Evolutionary conservation across 306 rosid genomes (phyloP), one percentile per base, ranked within the genome.

Genomic region (Morella rubra): DNA sequence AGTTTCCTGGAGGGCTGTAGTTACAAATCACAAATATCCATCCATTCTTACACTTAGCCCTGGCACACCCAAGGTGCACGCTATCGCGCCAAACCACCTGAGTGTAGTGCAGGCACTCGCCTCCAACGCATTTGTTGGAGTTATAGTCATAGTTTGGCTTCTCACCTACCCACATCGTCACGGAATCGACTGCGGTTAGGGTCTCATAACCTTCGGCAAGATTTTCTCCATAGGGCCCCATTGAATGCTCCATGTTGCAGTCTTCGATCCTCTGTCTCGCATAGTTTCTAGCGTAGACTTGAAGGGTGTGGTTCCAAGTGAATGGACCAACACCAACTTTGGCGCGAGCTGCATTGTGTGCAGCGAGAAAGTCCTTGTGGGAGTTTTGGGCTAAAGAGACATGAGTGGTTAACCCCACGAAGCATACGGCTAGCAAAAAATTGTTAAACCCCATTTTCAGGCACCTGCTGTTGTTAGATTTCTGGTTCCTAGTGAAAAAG

Each of bases 221-320:
- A 51, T 89, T 89, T 59, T 89, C 86, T 0, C 90, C 89, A 4
- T 85, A 89, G 5, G 80, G 84, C 8, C 88, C 84, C 0, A 50
- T 45, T 0, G 93, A 86, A 49, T 85, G 89, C 14, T 66, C 81
- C 56, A 85, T 5, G 0, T 22, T 45, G 77, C 87, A 86, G 27
- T 44, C 77, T 0, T 65, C 81, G 4, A n/a, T 74, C 7, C 69
- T 77, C 12, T 55, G 0, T 19, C 58, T 72, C 9, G 67, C 81
- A 15, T 79, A 79, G 13, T 44, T 24, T 3, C 5, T 70, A 6
- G 85, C 37, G 37, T 49, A 49, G 15, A 49, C 52, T 49, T 49
- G 52, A 12, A 49, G 5, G 5, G 52, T 49, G 52, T 49, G 52
- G 52, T 49, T 49, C 52, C 52, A 86, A 0, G 2, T 0, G 3